Evolutionary conservation across 1,284 basidiomycete species (phyloP), one percentile per base, ranked within the genome.

Genomic region (Marasmius oreades): DNA sequence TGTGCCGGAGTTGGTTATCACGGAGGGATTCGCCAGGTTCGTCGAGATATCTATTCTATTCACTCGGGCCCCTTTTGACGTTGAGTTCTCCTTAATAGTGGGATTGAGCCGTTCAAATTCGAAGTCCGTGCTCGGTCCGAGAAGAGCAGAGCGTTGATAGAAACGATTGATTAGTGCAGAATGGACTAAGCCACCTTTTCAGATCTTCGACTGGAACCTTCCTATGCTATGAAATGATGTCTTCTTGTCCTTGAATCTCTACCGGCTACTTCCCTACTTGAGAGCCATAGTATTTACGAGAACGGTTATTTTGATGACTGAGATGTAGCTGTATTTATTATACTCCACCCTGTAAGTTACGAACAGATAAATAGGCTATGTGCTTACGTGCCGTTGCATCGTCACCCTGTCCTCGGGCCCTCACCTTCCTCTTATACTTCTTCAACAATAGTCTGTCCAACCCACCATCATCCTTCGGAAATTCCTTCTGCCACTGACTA

Each of bases 401-500:
- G 23, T 24, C 23, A 37, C 22, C 34, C 5, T 37, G 18, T 3
- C 39, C 46, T 23, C 20, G n/a, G 11, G 16, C 51, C 43, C 43
- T 55, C 64, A 80, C 59, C 58, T 66, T 74, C 57, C 70, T 63
- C 47, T 88, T 83, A 65, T 91, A 89, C 64, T 78, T 75, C 55
- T 71, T 76, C 62, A 94, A 70, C 59, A 95, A 65, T 55, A 92
- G 63, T 63, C 90, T 74, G 43, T 92, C 84, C 0, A 97, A 82
- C 93, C 93, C 94, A 0, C 93, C 91, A 12, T n/a, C n/a, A n/a
- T 73, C 78, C 46, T 70, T 70, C 0, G 93, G 92, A 64, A 90
- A 96, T 45, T 72, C 67, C 74, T 91, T 93, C 54, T 86, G 80
- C 94, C 94, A 97, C 68, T 93, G 92, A 71, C 96, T 96, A 70